These are phyloP conservation scores for Gastrolobium villosum DNA, from an alignment of 306 rosid species.

Conservation along the genomic window DNA sequence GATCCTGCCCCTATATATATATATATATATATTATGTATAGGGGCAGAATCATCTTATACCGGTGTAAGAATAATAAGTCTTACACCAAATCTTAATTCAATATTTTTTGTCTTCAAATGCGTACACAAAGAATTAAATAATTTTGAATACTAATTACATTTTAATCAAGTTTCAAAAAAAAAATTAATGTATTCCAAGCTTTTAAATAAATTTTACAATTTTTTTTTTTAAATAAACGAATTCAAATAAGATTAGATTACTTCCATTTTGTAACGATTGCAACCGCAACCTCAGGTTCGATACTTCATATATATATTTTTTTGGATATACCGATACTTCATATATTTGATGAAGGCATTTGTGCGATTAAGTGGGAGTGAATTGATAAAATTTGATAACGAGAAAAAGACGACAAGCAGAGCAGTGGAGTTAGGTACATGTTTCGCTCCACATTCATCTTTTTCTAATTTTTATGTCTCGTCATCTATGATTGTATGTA, in stretches of 20 bases:
- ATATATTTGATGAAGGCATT: not conserved
- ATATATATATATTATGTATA: no score
- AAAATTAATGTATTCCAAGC: not conserved
- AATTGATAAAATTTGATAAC: not conserved
- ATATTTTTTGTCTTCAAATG: no score
- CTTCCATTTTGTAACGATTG: conserved; percentile 9
- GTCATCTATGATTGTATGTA: not conserved
- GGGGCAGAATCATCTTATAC: no score
- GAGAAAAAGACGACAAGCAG: conserved; percentile 7
- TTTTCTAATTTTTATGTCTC: conserved; percentile 16
- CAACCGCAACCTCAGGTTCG: conserved; percentile 2
- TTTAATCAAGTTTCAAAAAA: no score
- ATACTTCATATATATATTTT: not conserved
- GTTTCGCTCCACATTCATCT: not conserved
- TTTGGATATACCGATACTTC: no score
- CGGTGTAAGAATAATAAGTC: no score
- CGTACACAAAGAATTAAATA: no score
- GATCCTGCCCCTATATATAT: no score
- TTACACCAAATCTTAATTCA: no score
- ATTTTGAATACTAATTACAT: no score
- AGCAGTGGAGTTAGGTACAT: conserved; percentile 36
- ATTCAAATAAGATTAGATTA: not conserved
- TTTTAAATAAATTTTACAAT: not conserved
- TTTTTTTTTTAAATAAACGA: not conserved
- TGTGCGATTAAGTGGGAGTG: not conserved